Base-by-base conservation (phyloP, 1,284 basidiomycete genomes). In the Cystobasidiaceae sp. region DNA sequence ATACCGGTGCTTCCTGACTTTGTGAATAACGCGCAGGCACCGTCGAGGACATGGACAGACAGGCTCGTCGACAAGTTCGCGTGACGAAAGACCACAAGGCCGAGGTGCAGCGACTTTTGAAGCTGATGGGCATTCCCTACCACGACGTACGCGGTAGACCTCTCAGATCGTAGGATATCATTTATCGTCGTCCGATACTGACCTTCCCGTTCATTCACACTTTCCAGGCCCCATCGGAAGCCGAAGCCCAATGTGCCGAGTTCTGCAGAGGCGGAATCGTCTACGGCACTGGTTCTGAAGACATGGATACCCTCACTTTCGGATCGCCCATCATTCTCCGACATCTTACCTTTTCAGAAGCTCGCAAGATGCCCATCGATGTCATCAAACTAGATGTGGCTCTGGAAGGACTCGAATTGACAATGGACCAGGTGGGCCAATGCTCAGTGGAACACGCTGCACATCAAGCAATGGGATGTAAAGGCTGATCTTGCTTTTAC, bases 261-360 rank as follows among this genome's bases (percentile, higher is more conserved):
- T 85, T 99, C 3, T 93, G 92, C 17, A 85, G 93, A 30, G 92
- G 91, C 8, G 93, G 92, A 62, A 69, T 75, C 25, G 71, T 97
- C 21, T 98, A 89, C 74, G 96, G 90, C 0, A 93, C 93, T 4
- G 96, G 96, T 5, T 97, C 93, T 0, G 96, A 98, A 79, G 96
- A 99, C 76, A 99, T 99, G 96, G 96, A 98, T 74, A 99, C 96
- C 2, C 84, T 99, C 45, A 99, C 96, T 0, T 99, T 99, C 80
- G 83, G 85, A 71, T 81, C 94, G 0, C 93, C 94, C 0, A 87
- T 96, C 57, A 82, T 99, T 8, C 87, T 90, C 70, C 90, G 94
- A 49, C 94, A 97, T 78, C 84, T 99, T 57, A 99, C 96, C 6
- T 97, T 97, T 77, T 93, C 90, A n/a, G 96, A 98, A 76, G 93